Evolutionary conservation across 768 basidiomycete species (phyloP).

Genomic region (Agaricus bisporus): DNA sequence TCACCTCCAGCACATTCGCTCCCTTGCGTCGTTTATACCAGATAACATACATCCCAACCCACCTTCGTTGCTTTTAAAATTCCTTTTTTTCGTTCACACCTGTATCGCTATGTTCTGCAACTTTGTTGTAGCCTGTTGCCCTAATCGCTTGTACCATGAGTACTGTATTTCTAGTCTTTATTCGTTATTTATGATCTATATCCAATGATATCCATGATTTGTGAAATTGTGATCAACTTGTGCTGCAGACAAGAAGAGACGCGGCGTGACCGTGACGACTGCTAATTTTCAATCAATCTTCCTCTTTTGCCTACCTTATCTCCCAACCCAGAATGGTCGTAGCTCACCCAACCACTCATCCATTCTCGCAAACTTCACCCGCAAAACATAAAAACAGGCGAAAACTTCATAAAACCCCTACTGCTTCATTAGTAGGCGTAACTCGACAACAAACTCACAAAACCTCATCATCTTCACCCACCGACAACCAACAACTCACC

Average conservation of each 20-base stretch:
- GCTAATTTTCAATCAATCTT: conserved; percentile 3
- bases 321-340: conserved; percentile 32
- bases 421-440: conserved; percentile 13
- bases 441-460: conserved; percentile 10
- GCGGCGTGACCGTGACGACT: conserved; percentile 10
- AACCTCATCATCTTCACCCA: conserved; percentile 13
- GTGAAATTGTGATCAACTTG: too few species aligned
- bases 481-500: conserved; percentile 19
- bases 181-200: too few species aligned
- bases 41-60: not conserved
- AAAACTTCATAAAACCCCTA: conserved; percentile 30
- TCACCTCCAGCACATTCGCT: not conserved
- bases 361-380: conserved; percentile 12
- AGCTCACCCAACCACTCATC: conserved; percentile 20
- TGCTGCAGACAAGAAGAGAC: not conserved
- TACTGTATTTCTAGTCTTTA: too few species aligned
- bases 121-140: not conserved
- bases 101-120: not conserved
- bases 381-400: conserved; percentile 30
- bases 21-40: not conserved
- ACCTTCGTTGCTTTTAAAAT: not conserved
- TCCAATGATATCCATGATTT: too few species aligned
- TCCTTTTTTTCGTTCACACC: not conserved
- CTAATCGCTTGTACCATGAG: too few species aligned
- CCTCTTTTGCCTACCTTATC: not conserved